Evolutionary conservation across 306 rosid species (phyloP).

Genomic region (Castanea sativa): DNA sequence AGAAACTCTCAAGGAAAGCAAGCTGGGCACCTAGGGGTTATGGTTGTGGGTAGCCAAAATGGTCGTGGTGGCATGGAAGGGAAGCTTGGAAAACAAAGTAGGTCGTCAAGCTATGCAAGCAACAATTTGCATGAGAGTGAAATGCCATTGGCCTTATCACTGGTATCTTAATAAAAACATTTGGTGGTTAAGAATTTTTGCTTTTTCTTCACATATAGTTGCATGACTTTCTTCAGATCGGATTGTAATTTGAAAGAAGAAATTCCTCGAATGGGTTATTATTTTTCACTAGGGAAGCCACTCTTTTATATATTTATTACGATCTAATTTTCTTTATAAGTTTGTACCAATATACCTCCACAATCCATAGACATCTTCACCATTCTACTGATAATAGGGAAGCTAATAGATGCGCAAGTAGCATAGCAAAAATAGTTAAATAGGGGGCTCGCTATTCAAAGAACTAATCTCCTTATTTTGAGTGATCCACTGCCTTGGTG

Average conservation of each 20-base stretch:
- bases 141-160: slow-evolving; percentile 49
- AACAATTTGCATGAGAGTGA: slow-evolving; percentile 61
- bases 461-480: no score
- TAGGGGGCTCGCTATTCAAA: no score
- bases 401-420: no score
- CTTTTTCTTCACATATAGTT: neutral
- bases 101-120: slow-evolving; percentile 21
- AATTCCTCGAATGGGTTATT: neutral
- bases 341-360: no score
- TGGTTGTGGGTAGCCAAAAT: slow-evolving; percentile 2
- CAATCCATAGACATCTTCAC: no score
- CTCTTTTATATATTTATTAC: no score
- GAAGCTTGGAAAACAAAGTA: slow-evolving; percentile 18
- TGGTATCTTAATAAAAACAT: slow-evolving; percentile 29
- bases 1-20: neutral
- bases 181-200: no score
- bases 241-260: neutral
- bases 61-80: neutral
- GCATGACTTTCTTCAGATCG: neutral
- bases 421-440: no score
- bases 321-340: no score
- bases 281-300: no score
- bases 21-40: neutral
- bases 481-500: no score
- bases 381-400: no score